Conservation (phyloP, 495 filamentous ascomycete species). For the Neurospora sp. region DNA sequence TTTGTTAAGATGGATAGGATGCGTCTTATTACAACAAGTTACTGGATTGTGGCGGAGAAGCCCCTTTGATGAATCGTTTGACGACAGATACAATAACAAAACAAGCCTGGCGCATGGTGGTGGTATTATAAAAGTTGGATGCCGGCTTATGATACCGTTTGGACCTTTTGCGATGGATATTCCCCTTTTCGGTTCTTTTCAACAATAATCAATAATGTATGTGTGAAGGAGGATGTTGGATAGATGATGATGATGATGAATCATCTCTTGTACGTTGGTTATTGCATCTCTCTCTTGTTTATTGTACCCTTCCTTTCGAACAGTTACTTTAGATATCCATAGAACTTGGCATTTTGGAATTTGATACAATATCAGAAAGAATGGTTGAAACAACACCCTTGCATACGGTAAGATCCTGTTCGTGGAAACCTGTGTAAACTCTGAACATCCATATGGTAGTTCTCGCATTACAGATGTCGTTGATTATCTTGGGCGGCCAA, state of each 20-base stretch:
- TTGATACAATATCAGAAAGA: background rate
- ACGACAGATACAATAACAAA: background rate
- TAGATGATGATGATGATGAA: background rate
- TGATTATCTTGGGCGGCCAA: background rate
- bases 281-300: background rate
- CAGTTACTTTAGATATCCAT: background rate
- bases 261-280: background rate
- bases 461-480: background rate
- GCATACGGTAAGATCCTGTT: background rate
- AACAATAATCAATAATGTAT: background rate
- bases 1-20: conserved; percentile 55
- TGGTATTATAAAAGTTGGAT: background rate
- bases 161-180: background rate
- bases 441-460: background rate
- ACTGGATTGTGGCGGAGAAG: conserved; percentile 53
- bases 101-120: background rate
- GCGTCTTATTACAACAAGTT: conserved; percentile 50
- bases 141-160: background rate
- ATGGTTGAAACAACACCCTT: background rate
- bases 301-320: background rate
- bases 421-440: background rate
- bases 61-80: conserved; percentile 15
- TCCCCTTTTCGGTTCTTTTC: background rate
- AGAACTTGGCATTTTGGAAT: background rate
- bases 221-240: background rate